Base-by-base conservation (phyloP, 73 alveolate species). In the Durusdinium trenchii region DNA sequence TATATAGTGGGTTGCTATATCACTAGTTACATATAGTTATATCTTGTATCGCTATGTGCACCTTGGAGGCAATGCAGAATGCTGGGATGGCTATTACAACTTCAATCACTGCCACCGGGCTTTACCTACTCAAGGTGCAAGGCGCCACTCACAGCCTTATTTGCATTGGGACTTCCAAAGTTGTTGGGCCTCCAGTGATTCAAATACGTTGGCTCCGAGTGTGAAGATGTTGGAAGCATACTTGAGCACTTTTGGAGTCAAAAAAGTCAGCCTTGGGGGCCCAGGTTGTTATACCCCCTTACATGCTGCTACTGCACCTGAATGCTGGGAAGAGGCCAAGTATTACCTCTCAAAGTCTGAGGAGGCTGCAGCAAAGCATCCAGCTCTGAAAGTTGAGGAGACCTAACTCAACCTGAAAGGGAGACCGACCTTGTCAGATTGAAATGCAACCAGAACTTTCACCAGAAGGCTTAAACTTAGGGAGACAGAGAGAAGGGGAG, bases 51-150 rank as follows among this genome's bases (percentile, higher is more conserved):
- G n/a, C n/a, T n/a, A n/a, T n/a, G n/a, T n/a, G n/a, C n/a, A n/a
- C n/a, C n/a, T 36, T 35, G 64, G 35, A 48, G 98, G 98, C 78
- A 91, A 91, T 48, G 32, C 87, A 3, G 98, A 91, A 48, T 91
- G 98, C 75, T 91, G 98, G 98, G 98, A 91, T 45, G 98, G 98
- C 47, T 54, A 91, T 89, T 91, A 36, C 78, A 69, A 54, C 90
- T 91, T 91, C 98, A 91, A 57, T 36, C 98, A 91, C 35, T 91
- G 98, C 57, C 57, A 18, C 95, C 32, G 48, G 30, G 91, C 91
- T 32, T 64, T 67, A 81, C 16, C n/a, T 7, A 48, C 10, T 12
- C 12, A 57, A 57, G 23, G 12, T 57, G 12, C 69, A 57, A 60
- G 73, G 18, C n/a, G 73, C 73, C 30, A n/a, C n/a, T n/a, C n/a